Evolutionary conservation across 2,329 filamentous ascomycete species (phyloP), one percentile per base, ranked within the genome.

Genomic region (Penicillium sp.): DNA sequence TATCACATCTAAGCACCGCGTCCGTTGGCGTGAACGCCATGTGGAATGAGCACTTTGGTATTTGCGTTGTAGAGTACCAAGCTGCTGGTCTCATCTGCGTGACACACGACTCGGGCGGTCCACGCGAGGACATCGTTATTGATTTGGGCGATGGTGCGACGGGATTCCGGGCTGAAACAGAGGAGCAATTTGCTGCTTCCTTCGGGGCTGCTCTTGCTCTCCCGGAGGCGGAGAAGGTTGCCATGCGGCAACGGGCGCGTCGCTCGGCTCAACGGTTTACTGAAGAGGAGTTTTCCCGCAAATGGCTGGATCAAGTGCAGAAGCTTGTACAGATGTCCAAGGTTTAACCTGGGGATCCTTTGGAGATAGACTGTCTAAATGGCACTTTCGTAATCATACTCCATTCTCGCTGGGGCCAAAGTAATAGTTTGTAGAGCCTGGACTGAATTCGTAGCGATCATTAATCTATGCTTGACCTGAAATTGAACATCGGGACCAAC

Each of bases 1-100:
- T 96, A 9, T 80, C 87, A 28, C 90, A 88, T 81, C 76, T 97
- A 53, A 76, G 82, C 45, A 83, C 77, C 54, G 84, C 87, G 3
- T 92, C 83, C 14, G 81, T 99, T 1, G 93, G 93, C 41, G 90
- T 95, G 27, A 99, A 99, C 62, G 89, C 88, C 64, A 99, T 99
- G 93, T 99, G 93, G 92, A 97, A 96, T 68, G 93, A 99, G 74
- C 93, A 99, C 70, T 99, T 99, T 67, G 93, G 93, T 18, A 99
- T 99, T 51, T 93, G 93, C 1, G 91, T 97, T 13, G 93, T 99
- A 34, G 93, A 99, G 75, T 99, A 97, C 66, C 91, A 97, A 67
- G 93, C 93, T 3, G 93, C 93, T 0, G 93, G 93, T 1, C 76
- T 99, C 50, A 90, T 99, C 49, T 84, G 87, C 4, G 91, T 99